Evolutionary conservation across 257 asterid species (phyloP).

Genomic region (Solanum paucissectum): DNA sequence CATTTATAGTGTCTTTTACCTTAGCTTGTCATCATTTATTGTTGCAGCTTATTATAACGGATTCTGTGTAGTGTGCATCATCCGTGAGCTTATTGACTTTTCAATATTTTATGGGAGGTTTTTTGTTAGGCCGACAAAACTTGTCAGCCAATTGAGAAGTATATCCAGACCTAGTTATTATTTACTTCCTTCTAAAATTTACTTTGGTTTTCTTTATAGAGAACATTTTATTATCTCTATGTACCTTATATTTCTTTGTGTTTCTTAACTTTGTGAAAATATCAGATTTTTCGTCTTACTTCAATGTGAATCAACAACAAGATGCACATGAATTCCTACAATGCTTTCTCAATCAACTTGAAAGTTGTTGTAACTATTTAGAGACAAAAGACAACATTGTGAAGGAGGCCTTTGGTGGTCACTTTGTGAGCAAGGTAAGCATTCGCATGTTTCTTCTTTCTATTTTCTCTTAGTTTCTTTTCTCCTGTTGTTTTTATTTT

Average conservation of each 20-base stretch:
- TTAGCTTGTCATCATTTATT: conserved; percentile 17
- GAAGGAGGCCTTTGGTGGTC: conserved; percentile 69
- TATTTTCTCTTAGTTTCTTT: too few species aligned
- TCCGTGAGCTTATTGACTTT: conserved; percentile 29
- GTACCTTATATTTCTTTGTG: conserved; percentile 3
- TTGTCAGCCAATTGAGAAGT: conserved; percentile 57
- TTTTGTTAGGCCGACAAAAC: conserved; percentile 29
- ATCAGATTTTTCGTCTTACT: conserved; percentile 60
- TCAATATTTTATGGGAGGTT: conserved; percentile 20
- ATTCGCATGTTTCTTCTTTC: neutral
- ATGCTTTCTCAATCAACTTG: conserved; percentile 73
- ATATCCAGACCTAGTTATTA: conserved; percentile 21
- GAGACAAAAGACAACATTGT: conserved; percentile 33
- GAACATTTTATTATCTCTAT: neutral
- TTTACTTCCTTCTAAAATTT: neutral
- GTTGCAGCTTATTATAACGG: conserved; percentile 30
- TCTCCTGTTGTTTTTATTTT: too few species aligned
- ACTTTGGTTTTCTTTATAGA: neutral
- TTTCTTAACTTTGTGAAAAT: conserved; percentile 35
- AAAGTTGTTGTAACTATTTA: conserved; percentile 19
- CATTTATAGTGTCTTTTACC: neutral
- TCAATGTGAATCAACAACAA: conserved; percentile 60
- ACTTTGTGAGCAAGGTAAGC: conserved; percentile 46
- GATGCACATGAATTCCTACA: conserved; percentile 96
- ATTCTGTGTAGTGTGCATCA: conserved; percentile 40